These are phyloP conservation scores for Boletales sp. DNA, from an alignment of 768 basidiomycete genomes.

Conservation along the genomic window DNA sequence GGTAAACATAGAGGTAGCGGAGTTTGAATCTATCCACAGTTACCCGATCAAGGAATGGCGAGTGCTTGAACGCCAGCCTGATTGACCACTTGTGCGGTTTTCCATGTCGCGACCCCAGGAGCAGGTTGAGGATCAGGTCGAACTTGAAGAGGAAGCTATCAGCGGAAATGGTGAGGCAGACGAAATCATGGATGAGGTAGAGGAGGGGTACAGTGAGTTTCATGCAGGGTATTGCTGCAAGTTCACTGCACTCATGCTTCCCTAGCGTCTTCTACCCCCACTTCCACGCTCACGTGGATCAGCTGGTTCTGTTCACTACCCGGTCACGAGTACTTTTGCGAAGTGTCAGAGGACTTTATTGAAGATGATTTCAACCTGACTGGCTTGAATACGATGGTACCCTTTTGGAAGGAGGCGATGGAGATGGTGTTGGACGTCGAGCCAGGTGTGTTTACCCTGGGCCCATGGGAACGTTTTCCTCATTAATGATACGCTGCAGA, in stretches of 20 bases:
- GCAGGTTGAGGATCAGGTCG: slow-evolving; percentile 46
- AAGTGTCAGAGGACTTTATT: slow-evolving; percentile 98
- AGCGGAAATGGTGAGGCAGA: slow-evolving; percentile 62
- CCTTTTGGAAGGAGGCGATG: slow-evolving; percentile 99
- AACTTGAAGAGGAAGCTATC: slow-evolving; percentile 57
- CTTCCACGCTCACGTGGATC: slow-evolving; percentile 92
- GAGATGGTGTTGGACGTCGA: slow-evolving; percentile 99
- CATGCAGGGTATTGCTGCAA: slow-evolving; percentile 2
- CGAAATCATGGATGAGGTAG: slow-evolving; percentile 72
- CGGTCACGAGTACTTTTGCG: slow-evolving; percentile 97
- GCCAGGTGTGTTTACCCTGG: slow-evolving; percentile 64
- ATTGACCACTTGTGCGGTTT: slow-evolving; percentile 18
- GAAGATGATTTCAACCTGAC: slow-evolving; percentile 99
- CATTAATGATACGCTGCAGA: slow-evolving; percentile 39
- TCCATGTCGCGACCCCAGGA: slow-evolving; percentile 38
- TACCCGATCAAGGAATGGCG: slow-evolving; percentile 25
- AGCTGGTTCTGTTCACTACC: slow-evolving; percentile 95
- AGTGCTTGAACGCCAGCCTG: slow-evolving; percentile 19
- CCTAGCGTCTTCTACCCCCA: slow-evolving; percentile 83
- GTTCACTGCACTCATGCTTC: slow-evolving; percentile 16
- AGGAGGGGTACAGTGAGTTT: slow-evolving; percentile 75
- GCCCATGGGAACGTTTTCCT: slow-evolving; percentile 9
- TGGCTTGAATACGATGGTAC: slow-evolving; percentile 91
- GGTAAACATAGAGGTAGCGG: slow-evolving; percentile 16
- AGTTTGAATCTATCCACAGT: slow-evolving; percentile 25